phyloP scores from a whole-genome alignment of 2,329 filamentous ascomycete genomes.

The Zasmidium cellare region DNA sequence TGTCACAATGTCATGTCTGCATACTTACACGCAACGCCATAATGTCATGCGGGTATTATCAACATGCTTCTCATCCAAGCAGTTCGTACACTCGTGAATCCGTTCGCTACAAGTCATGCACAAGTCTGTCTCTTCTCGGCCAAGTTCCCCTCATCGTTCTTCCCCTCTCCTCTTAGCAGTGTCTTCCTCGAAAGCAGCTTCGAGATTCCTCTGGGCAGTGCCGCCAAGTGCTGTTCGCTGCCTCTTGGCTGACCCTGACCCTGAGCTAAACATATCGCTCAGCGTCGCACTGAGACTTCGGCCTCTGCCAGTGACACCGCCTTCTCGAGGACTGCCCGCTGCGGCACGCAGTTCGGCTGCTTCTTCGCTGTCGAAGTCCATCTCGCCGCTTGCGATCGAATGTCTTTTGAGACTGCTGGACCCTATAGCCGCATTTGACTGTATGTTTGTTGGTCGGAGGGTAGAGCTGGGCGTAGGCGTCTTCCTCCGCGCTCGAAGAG shows the following conservation, averaged over 20 bases:
- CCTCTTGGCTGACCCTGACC: conserved; percentile 9
- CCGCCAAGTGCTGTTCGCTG: conserved; percentile 3
- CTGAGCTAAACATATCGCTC: conserved; percentile 25
- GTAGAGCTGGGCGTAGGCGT: conserved; percentile 9
- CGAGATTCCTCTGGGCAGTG: conserved; percentile 1
- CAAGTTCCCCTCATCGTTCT: neutral
- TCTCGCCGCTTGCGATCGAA: conserved; percentile 27
- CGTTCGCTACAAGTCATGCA: neutral
- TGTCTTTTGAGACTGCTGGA: conserved; percentile 22
- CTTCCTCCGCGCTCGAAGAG: conserved; percentile 15
- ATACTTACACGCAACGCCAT: neutral
- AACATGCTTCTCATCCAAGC: neutral
- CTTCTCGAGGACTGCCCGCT: conserved; percentile 16
- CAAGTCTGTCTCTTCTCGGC: neutral
- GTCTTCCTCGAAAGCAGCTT: neutral
- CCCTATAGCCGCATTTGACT: neutral
- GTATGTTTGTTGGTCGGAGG: conserved; percentile 10
- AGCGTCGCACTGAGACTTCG: conserved; percentile 30
- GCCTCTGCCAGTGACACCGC: conserved; percentile 9
- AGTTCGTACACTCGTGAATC: neutral
- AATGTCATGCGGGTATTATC: neutral
- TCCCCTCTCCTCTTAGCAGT: neutral
- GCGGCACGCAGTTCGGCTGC: conserved; percentile 15
- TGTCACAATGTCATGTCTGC: neutral
- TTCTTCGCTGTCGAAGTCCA: conserved; percentile 25